A percentile compares a stretch with the other conserved stretches of the same genome.
Conservation (phyloP, 176 grass and related monocot genomes). For the Oryza coarctata region DNA sequence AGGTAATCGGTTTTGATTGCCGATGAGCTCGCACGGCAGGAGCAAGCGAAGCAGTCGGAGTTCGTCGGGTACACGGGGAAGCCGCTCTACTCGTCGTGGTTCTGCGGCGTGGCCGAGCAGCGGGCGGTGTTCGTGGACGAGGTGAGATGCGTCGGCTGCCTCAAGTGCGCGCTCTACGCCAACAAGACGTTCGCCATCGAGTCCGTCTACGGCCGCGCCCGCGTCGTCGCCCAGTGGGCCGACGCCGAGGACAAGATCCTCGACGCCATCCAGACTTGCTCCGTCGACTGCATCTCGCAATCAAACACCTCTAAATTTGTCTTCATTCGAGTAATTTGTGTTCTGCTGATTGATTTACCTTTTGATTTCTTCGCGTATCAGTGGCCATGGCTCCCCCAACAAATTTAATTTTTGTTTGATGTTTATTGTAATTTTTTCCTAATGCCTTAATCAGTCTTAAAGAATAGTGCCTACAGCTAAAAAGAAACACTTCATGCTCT, state of each 20-base stretch:
- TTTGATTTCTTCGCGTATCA: neutral
- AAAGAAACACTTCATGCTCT: too few species aligned
- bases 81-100: slow-evolving; percentile 81
- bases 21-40: slow-evolving; percentile 3
- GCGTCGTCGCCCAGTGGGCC: slow-evolving; percentile 91
- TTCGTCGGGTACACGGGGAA: slow-evolving; percentile 85
- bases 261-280: slow-evolving; percentile 82
- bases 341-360: neutral
- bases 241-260: slow-evolving; percentile 79
- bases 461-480: too few species aligned
- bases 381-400: too few species aligned
- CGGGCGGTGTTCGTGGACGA: slow-evolving; percentile 93
- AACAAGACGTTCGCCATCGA: slow-evolving; percentile 79
- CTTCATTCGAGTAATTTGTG: too few species aligned
- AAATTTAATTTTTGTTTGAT: too few species aligned
- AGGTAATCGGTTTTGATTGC: neutral
- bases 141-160: slow-evolving; percentile 79
- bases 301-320: neutral
- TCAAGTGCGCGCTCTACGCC: slow-evolving; percentile 88
- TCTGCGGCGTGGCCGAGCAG: slow-evolving; percentile 52
- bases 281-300: slow-evolving; percentile 84
- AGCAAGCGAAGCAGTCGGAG: slow-evolving; percentile 75
- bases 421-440: too few species aligned
- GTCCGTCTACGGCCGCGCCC: slow-evolving; percentile 74
- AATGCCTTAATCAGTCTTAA: too few species aligned